Percentiles rank a stretch among this genome's conserved stretches.
phyloP scores from a whole-genome alignment of 306 rosid species.

The Cicer pinnatifidum region DNA sequence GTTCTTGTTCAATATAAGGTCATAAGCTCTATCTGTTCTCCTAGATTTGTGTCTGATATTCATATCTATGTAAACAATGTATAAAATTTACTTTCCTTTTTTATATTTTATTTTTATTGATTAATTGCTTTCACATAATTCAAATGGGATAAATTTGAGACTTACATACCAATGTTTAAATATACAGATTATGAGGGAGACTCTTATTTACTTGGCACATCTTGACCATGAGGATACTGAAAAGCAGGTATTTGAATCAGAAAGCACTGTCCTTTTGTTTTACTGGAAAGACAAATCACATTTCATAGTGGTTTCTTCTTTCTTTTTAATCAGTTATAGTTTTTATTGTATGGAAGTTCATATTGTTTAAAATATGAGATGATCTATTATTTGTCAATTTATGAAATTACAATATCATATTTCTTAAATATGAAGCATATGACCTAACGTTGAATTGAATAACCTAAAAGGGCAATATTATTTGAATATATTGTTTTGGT shows the following conservation, averaged over 20 bases:
- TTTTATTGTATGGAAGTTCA: background rate
- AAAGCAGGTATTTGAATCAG: conserved; percentile 66
- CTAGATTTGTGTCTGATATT: conserved; percentile 22
- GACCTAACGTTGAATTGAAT: conserved; percentile 14
- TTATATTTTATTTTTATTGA: background rate
- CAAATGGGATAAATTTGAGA: conserved; percentile 3
- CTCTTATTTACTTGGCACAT: conserved; percentile 90
- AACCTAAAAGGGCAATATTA: background rate
- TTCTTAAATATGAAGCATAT: background rate
- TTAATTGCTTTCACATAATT: conserved; percentile 5
- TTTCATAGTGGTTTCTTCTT: background rate
- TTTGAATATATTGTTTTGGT: conserved; percentile 8
- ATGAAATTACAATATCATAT: background rate
- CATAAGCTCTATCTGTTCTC: conserved; percentile 19
- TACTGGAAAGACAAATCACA: background rate
- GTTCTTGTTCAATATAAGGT: conserved; percentile 99
- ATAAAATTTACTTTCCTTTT: background rate
- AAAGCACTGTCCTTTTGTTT: conserved; percentile 18
- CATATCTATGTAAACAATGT: background rate
- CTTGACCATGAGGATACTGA: conserved; percentile 99
- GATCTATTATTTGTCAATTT: conserved; percentile 1
- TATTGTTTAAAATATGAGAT: conserved; percentile 2
- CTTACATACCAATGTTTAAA: conserved; percentile 38
- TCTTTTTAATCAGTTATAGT: background rate
- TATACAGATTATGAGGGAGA: conserved; percentile 98